Percentiles rank a stretch among this genome's conserved stretches.
These are phyloP conservation scores for Leucosporidium scottii DNA, from an alignment of 768 basidiomycete species.

Conservation along the genomic window DNA sequence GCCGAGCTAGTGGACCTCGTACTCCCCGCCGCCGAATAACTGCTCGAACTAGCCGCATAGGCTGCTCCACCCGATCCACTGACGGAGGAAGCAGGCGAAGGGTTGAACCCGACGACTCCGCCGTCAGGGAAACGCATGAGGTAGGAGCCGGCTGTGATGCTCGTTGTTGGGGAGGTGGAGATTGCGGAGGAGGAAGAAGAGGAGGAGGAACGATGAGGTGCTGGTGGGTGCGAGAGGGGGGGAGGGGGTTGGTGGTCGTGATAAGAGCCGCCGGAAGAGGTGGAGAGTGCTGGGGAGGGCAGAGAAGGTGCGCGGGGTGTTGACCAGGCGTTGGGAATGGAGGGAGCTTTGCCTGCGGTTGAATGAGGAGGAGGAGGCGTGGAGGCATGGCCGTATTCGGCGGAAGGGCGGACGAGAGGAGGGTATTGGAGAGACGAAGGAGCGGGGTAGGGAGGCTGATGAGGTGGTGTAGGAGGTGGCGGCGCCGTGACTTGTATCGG, in stretches of 20 bases:
- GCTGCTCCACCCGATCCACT: no score
- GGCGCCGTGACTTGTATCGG: constrained; percentile 27
- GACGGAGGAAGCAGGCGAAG: neutral
- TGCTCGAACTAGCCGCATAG: no score
- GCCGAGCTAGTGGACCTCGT: neutral
- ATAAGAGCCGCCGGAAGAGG: constrained; percentile 12
- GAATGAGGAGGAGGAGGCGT: constrained; percentile 2
- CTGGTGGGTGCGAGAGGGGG: neutral
- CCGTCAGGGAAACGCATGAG: constrained; percentile 32
- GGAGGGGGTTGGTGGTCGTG: constrained; percentile 1
- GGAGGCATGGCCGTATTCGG: neutral
- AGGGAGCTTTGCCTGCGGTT: neutral
- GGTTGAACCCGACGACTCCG: constrained; percentile 7
- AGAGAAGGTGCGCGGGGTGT: neutral
- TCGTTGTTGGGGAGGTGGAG: no score
- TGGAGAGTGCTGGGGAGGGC: constrained; percentile 8
- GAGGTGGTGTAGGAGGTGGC: neutral
- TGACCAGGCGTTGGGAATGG: no score
- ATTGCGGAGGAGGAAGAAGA: no score
- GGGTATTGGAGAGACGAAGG: neutral
- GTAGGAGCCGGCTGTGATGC: constrained; percentile 7
- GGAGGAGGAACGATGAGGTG: neutral
- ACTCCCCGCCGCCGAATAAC: neutral
- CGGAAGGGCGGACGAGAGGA: neutral
- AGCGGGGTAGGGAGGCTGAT: neutral